Percentiles rank a stretch among this genome's conserved stretches.
Evolutionary conservation across 2,329 filamentous ascomycete genomes (phyloP).

Genomic region (Colletotrichum shisoi): DNA sequence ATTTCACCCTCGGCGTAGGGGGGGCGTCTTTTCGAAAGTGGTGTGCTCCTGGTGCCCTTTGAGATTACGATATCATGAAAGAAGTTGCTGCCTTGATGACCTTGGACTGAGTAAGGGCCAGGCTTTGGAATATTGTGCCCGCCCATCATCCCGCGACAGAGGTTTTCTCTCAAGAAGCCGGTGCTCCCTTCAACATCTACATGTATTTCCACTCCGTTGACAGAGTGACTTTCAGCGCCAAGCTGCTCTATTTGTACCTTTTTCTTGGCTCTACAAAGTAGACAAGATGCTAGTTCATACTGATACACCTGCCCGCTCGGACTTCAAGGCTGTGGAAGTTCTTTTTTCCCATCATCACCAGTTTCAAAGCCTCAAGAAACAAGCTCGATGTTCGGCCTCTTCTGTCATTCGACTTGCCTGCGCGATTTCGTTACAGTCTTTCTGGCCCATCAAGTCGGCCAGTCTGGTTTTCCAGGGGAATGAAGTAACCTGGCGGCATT

Average conservation of each 20-base stretch:
- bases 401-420: conserved; percentile 23
- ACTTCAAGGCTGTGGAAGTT: conserved; percentile 11
- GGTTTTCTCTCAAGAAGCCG: neutral
- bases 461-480: conserved; percentile 3
- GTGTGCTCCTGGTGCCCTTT: neutral
- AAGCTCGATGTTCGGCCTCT: conserved; percentile 22
- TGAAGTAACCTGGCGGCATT: neutral
- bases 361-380: conserved; percentile 1
- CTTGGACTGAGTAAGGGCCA: no score
- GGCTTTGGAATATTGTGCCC: neutral
- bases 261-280: neutral
- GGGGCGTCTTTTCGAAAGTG: neutral
- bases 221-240: neutral
- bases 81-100: neutral
- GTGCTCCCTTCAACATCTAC: neutral
- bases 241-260: neutral
- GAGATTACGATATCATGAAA: neutral
- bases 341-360: conserved; percentile 4
- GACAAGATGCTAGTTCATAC: neutral
- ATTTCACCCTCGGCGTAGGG: neutral
- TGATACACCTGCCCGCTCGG: no score
- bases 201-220: neutral
- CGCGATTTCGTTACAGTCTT: conserved; percentile 10
- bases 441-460: neutral
- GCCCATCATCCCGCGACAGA: neutral